Evolutionary conservation across 805 yeast genomes (phyloP).

Genomic region (Wickerhamiella alocasiicola): DNA sequence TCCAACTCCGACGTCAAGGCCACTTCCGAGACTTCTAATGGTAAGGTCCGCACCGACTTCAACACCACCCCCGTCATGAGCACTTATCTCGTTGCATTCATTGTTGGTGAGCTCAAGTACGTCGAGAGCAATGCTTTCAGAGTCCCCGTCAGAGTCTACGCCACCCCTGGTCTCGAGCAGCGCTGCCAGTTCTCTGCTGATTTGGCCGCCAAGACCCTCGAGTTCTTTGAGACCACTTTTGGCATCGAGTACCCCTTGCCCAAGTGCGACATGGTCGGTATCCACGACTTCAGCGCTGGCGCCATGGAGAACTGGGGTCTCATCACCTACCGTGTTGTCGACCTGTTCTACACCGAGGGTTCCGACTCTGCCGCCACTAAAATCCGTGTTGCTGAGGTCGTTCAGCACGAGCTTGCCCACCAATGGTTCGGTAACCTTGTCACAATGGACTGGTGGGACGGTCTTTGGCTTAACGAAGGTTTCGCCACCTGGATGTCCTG

Average conservation of each 20-base stretch:
- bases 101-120: slow-evolving; percentile 54
- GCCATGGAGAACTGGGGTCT: slow-evolving; percentile 93
- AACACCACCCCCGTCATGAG: slow-evolving; percentile 62
- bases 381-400: slow-evolving; percentile 68
- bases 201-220: slow-evolving; percentile 49
- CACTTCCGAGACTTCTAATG: slow-evolving; percentile 29
- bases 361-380: slow-evolving; percentile 47
- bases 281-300: slow-evolving; percentile 68
- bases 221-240: slow-evolving; percentile 52
- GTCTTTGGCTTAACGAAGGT: slow-evolving; percentile 80
- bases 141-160: slow-evolving; percentile 56
- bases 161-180: slow-evolving; percentile 53
- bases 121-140: slow-evolving; percentile 44
- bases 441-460: slow-evolving; percentile 93
- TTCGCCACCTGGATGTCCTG: slow-evolving; percentile 82
- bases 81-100: slow-evolving; percentile 60
- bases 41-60: slow-evolving; percentile 38
- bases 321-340: slow-evolving; percentile 53
- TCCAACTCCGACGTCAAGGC: slow-evolving; percentile 53
- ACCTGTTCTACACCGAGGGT: slow-evolving; percentile 54
- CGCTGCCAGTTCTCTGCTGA: slow-evolving; percentile 54
- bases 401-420: slow-evolving; percentile 78
- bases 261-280: slow-evolving; percentile 66
- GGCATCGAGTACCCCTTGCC: slow-evolving; percentile 69
- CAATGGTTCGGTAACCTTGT: slow-evolving; percentile 87